Conservation (phyloP, 176 grass and related monocot genomes). For the Musa schizocarpa region DNA sequence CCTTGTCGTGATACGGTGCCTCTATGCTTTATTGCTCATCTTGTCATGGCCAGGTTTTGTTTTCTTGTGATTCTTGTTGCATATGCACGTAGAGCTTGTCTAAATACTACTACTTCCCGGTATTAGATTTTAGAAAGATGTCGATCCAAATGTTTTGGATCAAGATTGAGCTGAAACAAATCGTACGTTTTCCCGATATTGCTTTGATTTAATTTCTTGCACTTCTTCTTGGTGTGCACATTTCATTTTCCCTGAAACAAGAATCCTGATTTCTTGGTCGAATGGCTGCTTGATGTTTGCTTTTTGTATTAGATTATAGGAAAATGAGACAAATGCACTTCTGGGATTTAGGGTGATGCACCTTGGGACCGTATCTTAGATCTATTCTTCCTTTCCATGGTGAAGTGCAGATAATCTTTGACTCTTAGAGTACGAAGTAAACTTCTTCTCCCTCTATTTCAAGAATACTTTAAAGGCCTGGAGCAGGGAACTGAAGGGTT, state of each 20-base stretch:
- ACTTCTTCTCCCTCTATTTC: too few relatives aligned
- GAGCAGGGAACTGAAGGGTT: too few relatives aligned
- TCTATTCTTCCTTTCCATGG: background rate
- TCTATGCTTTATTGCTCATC: background rate
- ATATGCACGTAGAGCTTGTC: background rate
- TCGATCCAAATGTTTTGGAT: background rate
- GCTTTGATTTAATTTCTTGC: too few relatives aligned
- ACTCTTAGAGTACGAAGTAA: too few relatives aligned
- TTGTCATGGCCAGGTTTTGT: background rate
- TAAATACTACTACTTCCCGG: background rate
- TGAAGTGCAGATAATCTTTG: background rate
- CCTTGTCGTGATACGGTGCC: background rate
- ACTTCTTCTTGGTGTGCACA: background rate
- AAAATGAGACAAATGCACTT: background rate
- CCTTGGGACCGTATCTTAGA: background rate
- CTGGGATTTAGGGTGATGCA: background rate
- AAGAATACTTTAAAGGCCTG: too few relatives aligned
- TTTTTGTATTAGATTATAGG: background rate
- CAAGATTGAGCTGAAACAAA: background rate
- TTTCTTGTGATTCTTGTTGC: constrained; percentile 6
- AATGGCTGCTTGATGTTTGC: too few relatives aligned
- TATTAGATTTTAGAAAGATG: background rate
- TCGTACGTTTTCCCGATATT: background rate
- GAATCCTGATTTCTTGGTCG: too few relatives aligned
- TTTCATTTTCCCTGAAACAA: background rate